Evolutionary conservation across 139 green algal species (phyloP).

Genomic region (Haematococcus lacustris): DNA sequence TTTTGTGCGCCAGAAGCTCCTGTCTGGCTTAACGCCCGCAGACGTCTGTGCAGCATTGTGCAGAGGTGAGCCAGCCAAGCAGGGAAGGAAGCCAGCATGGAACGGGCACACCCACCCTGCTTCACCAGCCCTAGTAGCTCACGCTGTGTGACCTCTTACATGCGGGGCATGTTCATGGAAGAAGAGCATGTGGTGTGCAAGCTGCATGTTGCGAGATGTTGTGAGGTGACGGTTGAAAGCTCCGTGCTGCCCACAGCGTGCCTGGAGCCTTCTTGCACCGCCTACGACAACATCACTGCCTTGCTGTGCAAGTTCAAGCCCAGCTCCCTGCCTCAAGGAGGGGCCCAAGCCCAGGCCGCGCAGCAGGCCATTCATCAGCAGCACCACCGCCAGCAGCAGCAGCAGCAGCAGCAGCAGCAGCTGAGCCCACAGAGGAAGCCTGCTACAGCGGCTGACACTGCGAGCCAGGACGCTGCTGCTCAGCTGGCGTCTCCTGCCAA

Average conservation of each 20-base stretch:
- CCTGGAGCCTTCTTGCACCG: slow-evolving; percentile 19
- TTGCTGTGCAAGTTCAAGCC: slow-evolving; percentile 10
- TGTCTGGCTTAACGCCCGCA: slow-evolving; percentile 3
- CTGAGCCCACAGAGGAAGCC: too few relatives aligned
- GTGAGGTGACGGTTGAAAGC: neutral
- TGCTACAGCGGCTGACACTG: too few relatives aligned
- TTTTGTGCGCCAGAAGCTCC: slow-evolving; percentile 10
- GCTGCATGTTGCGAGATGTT: neutral
- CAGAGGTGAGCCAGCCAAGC: slow-evolving; percentile 5
- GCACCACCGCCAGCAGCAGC: too few relatives aligned
- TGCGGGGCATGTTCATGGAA: neutral
- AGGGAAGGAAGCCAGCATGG: too few relatives aligned
- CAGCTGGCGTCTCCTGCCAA: too few relatives aligned
- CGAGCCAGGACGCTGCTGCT: too few relatives aligned
- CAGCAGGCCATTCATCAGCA: too few relatives aligned
- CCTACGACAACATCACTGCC: slow-evolving; percentile 26
- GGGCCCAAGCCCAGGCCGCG: too few relatives aligned
- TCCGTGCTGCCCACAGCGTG: slow-evolving; percentile 9
- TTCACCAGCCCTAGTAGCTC: neutral
- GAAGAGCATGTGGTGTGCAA: neutral
- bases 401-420: too few relatives aligned
- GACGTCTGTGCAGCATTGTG: neutral
- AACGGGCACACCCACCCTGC: too few relatives aligned
- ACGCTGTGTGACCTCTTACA: neutral
- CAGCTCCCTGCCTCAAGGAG: neutral